Conservation (phyloP, 1,284 basidiomycete genomes). For the Ustilago bromivora region DNA sequence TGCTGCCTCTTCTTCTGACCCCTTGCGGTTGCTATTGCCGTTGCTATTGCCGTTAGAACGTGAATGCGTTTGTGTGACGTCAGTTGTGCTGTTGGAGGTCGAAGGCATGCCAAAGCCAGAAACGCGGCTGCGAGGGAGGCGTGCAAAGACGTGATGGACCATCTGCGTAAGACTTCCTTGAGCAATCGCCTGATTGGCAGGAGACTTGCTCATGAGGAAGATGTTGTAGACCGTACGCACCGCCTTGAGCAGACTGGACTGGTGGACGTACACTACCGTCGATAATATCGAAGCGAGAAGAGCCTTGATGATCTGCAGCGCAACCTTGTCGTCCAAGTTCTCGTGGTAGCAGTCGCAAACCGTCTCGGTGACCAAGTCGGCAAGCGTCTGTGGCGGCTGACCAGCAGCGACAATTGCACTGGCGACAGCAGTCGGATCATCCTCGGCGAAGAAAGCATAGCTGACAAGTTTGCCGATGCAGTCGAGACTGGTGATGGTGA, state of each 20-base stretch:
- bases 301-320: conserved; percentile 69
- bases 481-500: conserved; percentile 65
- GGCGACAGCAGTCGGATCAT: conserved; percentile 41
- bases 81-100: conserved; percentile 29
- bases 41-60: conserved; percentile 22
- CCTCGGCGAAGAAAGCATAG: conserved; percentile 69
- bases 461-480: conserved; percentile 69
- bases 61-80: conserved; percentile 14
- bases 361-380: conserved; percentile 67
- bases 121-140: conserved; percentile 51
- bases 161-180: conserved; percentile 68
- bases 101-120: conserved; percentile 18
- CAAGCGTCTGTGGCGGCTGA: conserved; percentile 53
- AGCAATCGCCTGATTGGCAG: conserved; percentile 67
- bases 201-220: conserved; percentile 65
- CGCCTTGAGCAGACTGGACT: conserved; percentile 71
- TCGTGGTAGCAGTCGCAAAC: conserved; percentile 68
- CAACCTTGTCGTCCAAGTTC: conserved; percentile 62
- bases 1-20: conserved; percentile 6
- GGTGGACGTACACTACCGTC: conserved; percentile 64
- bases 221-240: conserved; percentile 69
- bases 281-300: conserved; percentile 66
- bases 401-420: conserved; percentile 31
- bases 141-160: conserved; percentile 66
- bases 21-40: conserved; percentile 12